Base-by-base conservation (phyloP, 2,329 filamentous ascomycete genomes). In the Annulohypoxylon truncatum region DNA sequence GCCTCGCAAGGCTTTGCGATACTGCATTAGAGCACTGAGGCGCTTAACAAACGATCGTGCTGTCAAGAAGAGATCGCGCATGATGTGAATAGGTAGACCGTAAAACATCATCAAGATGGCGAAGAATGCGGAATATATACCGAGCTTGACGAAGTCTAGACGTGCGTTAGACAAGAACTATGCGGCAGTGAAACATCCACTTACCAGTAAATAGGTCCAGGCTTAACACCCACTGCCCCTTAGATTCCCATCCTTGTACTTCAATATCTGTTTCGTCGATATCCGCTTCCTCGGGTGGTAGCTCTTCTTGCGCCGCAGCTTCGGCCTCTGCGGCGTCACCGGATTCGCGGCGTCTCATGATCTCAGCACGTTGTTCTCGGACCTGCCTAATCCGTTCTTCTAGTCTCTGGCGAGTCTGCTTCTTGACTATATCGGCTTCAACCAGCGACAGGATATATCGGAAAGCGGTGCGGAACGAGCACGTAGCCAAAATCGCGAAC, bases 181-280 rank as follows among this genome's bases (percentile, higher is more conserved):
- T 22, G 18, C 5, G 28, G 18, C 24, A 20, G 22, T 42, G 10
- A n/a, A 33, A 26, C 28, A 15, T 5, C 15, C 24, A 74, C 87
- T 79, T 83, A 93, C 91, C 91, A 51, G 92, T 93, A 44, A 91
- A 78, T 15, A 99, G 86, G 77, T 99, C 95, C 63, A 98, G 84
- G 75, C 90, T 94, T 72, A 99, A 89, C 12, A 97, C 85, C 87
- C 92, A 98, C 73, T 96, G 92, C 35, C 96, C 93, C 82, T 98
- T 99, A 66, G 93, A 90, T 76, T 97, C 94, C 96, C 96, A 99
- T 8, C 95, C 96, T 3, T 94, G 92, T 18, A 97, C 93, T 77
- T 99, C 96, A 56, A 96, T 91, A 71, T 99, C 94, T 82, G 96
- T 93, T 77, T 97, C 94, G 65, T 97, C 93, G 18, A 97, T 86